A percentile compares a stretch with the other conserved stretches of the same genome.
These are phyloP conservation scores for Deinandra increscens DNA, from an alignment of 129 eudicot genomes.

Conservation along the genomic window DNA sequence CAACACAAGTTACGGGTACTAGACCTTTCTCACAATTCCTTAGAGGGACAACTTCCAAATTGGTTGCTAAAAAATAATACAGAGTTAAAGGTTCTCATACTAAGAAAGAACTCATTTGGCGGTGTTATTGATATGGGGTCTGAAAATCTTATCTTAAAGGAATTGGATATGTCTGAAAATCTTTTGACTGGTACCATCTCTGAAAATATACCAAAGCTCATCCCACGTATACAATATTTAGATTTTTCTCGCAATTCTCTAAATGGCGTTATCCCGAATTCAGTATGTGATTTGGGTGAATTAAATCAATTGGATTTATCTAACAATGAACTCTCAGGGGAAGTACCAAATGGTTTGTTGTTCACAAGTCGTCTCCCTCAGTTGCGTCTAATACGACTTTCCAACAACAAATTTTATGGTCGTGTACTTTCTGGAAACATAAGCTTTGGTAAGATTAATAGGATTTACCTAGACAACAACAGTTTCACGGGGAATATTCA, in stretches of 20 bases:
- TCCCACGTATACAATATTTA: constrained; percentile 6
- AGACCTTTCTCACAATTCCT: constrained; percentile 21
- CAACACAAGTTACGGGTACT: constrained; percentile 16
- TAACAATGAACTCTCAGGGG: constrained; percentile 26
- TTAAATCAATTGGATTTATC: constrained; percentile 5
- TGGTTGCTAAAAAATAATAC: constrained; percentile 35
- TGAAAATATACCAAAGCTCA: background rate
- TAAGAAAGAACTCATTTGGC: constrained; percentile 16
- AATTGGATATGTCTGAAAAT: constrained; percentile 20
- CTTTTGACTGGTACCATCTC: background rate
- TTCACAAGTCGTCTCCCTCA: no score
- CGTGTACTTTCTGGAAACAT: constrained; percentile 7
- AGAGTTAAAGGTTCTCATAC: background rate
- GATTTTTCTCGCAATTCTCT: constrained; percentile 24
- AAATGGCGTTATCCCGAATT: constrained; percentile 26
- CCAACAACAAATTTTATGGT: constrained; percentile 28
- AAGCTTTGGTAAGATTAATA: background rate
- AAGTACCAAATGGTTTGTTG: constrained; percentile 21
- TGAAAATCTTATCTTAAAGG: background rate
- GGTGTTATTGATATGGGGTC: background rate
- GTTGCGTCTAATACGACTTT: no score
- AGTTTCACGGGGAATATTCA: constrained; percentile 25
- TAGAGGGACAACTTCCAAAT: constrained; percentile 29
- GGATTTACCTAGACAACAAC: constrained; percentile 10
- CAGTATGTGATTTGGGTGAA: background rate